Evolutionary conservation across 169 alveolate species (phyloP), one percentile per base, ranked within the genome.

Genomic region (Plasmodium ovale): DNA sequence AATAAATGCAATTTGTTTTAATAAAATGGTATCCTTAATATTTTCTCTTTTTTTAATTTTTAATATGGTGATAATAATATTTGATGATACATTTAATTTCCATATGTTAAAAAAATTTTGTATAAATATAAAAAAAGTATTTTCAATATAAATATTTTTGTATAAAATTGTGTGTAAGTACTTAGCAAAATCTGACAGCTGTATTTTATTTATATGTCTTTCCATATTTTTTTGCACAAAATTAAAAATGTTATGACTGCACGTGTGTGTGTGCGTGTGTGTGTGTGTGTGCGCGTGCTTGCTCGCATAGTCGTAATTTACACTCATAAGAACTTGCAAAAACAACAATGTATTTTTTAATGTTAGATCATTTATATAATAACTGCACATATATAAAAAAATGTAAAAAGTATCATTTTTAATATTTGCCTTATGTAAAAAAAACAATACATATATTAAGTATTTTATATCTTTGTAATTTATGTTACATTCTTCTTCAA

Each of bases 371-470:
- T 60, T n/a, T 14, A 71, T 19, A 59, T 82, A 65, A 67, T 82
- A 67, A 51, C 71, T 31, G 67, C 90, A 82, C 84, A 82, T 82
- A 12, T 82, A 56, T 10, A 82, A 49, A 10, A 82, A 54, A 6
- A 29, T 67, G 42, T 82, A 56, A 59, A 19, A 82, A 21, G 29
- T 14, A 0, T 82, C 68, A 51, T 82, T 82, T 42, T 82, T 82
- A 35, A 82, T 65, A 31, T 67, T 82, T 29, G 72, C 79, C 14
- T 51, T 82, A 58, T 82, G 51, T 82, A 82, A 82, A 67, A 82
- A 82, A 69, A 12, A 35, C 12, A 82, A 56, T 1, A 82, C 65
- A 56, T 65, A 25, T 37, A 82, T 82, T 10, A 67, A 35, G 53
- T 82, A 69, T 59, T 82, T 82, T 21, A 82, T 35, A 4, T 82